Percentiles rank a stretch among this genome's conserved stretches.
Evolutionary conservation across 192 early-diverging fungal genomes (phyloP).

Genomic region (Podila epicladia): DNA sequence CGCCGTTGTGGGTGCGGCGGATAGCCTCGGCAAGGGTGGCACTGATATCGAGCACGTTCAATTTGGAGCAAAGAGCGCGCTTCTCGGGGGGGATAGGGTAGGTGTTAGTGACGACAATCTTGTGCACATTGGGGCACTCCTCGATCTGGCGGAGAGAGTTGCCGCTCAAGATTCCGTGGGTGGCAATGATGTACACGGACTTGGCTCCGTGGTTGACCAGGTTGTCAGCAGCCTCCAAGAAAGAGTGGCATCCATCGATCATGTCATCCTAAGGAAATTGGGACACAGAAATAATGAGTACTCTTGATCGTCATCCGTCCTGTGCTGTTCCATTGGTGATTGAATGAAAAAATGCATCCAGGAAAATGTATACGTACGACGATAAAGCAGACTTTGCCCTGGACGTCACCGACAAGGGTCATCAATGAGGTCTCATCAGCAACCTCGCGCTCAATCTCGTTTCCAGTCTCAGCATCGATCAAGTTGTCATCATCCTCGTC

Average conservation of each 20-base stretch:
- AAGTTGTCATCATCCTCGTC: constrained; percentile 59
- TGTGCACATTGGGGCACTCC: constrained; percentile 78
- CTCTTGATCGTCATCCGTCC: neutral
- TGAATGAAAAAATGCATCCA: neutral
- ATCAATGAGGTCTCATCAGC: constrained; percentile 65
- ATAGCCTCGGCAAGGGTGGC: constrained; percentile 90
- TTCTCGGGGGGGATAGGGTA: constrained; percentile 84
- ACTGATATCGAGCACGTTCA: constrained; percentile 87
- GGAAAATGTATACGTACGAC: constrained; percentile 59
- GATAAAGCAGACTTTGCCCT: constrained; percentile 85
- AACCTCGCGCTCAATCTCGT: constrained; percentile 48
- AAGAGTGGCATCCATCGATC: constrained; percentile 91
- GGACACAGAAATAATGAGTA: neutral
- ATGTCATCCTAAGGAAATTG: constrained; percentile 80
- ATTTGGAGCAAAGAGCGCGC: constrained; percentile 74
- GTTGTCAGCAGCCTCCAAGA: constrained; percentile 91
- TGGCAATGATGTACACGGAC: constrained; percentile 90
- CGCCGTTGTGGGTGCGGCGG: constrained; percentile 86
- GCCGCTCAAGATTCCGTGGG: constrained; percentile 94
- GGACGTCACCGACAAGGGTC: constrained; percentile 94
- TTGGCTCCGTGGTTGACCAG: constrained; percentile 83
- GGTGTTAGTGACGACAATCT: constrained; percentile 90
- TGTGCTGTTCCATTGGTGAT: neutral
- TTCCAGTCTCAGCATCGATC: constrained; percentile 55
- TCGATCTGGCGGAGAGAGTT: constrained; percentile 88